A percentile compares a stretch with the other conserved stretches of the same genome.
phyloP scores from a whole-genome alignment of 2,329 filamentous ascomycete species.

The Apiospora koreana region DNA sequence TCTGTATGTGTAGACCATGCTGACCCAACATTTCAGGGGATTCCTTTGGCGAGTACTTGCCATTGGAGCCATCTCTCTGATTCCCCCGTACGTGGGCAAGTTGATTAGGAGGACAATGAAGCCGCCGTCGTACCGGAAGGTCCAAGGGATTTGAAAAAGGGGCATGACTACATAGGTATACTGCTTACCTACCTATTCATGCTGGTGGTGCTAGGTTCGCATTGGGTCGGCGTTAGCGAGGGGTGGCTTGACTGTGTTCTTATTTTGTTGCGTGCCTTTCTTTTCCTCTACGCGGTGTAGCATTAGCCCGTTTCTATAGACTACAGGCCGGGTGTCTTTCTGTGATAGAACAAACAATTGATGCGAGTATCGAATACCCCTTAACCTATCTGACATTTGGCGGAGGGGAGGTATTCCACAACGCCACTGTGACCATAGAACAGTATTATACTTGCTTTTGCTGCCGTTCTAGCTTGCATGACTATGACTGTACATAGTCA shows the following conservation, averaged over 20 bases:
- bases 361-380: slow-evolving; percentile 4
- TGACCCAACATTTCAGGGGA: slow-evolving; percentile 54
- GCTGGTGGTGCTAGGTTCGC: background rate
- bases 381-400: background rate
- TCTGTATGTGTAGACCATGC: background rate
- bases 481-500: background rate
- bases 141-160: slow-evolving; percentile 63
- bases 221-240: slow-evolving; percentile 12
- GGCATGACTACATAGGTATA: slow-evolving; percentile 3
- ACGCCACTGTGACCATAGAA: too few relatives aligned
- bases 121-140: slow-evolving; percentile 93
- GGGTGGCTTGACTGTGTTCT: background rate
- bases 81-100: slow-evolving; percentile 88
- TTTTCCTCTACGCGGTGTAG: background rate
- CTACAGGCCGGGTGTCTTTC: background rate
- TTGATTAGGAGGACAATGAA: slow-evolving; percentile 81
- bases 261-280: slow-evolving; percentile 13
- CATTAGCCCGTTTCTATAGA: background rate
- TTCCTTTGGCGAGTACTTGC: slow-evolving; percentile 88
- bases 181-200: background rate
- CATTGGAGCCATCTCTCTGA: slow-evolving; percentile 76
- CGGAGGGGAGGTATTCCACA: background rate
- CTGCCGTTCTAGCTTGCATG: background rate
- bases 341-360: background rate
- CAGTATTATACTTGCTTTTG: background rate